A percentile compares a stretch with the other conserved stretches of the same genome.
Evolutionary conservation across 2,329 filamentous ascomycete genomes (phyloP).

Genomic region (Dactylellina haptotyla): DNA sequence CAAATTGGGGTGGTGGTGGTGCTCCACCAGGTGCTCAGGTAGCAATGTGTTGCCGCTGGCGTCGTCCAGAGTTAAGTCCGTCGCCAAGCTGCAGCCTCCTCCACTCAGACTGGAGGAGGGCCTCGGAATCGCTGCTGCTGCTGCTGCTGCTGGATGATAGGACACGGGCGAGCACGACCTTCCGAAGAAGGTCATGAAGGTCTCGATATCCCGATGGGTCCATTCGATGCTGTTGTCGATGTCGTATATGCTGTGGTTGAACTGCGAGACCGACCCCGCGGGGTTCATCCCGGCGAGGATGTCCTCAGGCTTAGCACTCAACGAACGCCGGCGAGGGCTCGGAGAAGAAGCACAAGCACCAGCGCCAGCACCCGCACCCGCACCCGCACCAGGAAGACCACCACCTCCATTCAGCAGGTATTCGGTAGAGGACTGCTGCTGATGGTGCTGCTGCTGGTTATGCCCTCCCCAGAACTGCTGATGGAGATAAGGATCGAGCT

Average conservation of each 20-base stretch:
- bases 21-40: conserved; percentile 17
- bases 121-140: conserved; percentile 26
- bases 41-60: conserved; percentile 44
- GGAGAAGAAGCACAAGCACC: conserved; percentile 31
- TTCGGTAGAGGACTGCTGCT: conserved; percentile 20
- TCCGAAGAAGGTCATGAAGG: conserved; percentile 42
- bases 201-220: conserved; percentile 25
- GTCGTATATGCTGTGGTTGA: conserved; percentile 46
- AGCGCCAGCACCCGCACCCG: background rate
- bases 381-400: background rate
- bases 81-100: conserved; percentile 46
- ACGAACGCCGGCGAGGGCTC: conserved; percentile 37
- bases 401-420: conserved; percentile 26
- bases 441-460: conserved; percentile 33
- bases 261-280: conserved; percentile 26
- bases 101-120: conserved; percentile 45
- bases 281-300: conserved; percentile 38
- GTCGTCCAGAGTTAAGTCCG: conserved; percentile 38
- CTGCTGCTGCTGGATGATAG: conserved; percentile 28
- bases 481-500: conserved; percentile 54
- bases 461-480: conserved; percentile 43
- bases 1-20: background rate
- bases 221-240: conserved; percentile 47
- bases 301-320: conserved; percentile 39
- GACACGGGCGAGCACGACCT: conserved; percentile 34